These are phyloP conservation scores for Alternaria infectoria DNA, from an alignment of 2,329 filamentous ascomycete species.

Conservation along the genomic window DNA sequence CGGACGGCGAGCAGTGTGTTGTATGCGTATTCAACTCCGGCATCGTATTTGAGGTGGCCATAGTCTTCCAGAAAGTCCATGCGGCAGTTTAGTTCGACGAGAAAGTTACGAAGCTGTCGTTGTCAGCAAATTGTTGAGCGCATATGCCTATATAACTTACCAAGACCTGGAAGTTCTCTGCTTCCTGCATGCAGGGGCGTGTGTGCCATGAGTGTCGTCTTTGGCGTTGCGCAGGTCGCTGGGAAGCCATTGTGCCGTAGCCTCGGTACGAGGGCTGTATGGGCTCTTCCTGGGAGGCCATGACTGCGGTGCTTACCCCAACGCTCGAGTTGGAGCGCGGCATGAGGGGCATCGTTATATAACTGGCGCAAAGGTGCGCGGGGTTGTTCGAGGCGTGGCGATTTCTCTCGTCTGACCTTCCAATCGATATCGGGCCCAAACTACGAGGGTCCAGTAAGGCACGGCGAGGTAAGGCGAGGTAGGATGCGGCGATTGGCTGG, in stretches of 20 bases:
- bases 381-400: conserved; percentile 31
- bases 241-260: conserved; percentile 43
- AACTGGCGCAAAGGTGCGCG: conserved; percentile 19
- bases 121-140: conserved; percentile 22
- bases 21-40: conserved; percentile 83
- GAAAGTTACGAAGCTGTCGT: conserved; percentile 74
- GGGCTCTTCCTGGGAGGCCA: conserved; percentile 53
- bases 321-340: conserved; percentile 26
- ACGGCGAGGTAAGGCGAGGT: not conserved
- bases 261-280: conserved; percentile 41
- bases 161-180: conserved; percentile 56
- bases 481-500: conserved; percentile 20
- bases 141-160: conserved; percentile 26
- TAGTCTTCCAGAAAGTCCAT: conserved; percentile 90
- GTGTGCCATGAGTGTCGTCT: conserved; percentile 57
- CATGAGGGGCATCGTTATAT: conserved; percentile 34
- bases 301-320: conserved; percentile 41
- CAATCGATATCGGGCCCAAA: conserved; percentile 12
- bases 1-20: conserved; percentile 85
- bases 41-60: conserved; percentile 81
- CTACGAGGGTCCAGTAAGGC: conserved; percentile 19
- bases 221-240: conserved; percentile 37
- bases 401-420: conserved; percentile 8
- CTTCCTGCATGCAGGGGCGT: conserved; percentile 53
- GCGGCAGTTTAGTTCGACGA: conserved; percentile 84